Evolutionary conservation across 108 stramenopile genomes (phyloP), one percentile per base, ranked within the genome.

Genomic region (Cyclostephanos invisitatus): DNA sequence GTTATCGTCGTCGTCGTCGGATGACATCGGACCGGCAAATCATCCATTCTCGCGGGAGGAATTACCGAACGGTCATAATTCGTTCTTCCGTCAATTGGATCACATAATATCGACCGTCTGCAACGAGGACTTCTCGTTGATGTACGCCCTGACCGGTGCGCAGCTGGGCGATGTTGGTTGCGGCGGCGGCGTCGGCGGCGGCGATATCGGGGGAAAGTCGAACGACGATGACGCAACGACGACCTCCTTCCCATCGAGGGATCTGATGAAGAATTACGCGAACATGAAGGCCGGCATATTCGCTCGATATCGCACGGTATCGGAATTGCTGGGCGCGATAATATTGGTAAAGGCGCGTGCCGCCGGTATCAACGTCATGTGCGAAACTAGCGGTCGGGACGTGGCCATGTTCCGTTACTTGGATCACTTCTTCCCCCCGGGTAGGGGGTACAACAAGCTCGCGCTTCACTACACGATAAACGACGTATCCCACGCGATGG

Each of bases 21-120:
- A n/a, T n/a, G n/a, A n/a, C n/a, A n/a, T n/a, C n/a, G n/a, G n/a
- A n/a, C n/a, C n/a, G n/a, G n/a, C n/a, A n/a, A n/a, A n/a, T n/a
- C n/a, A n/a, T n/a, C n/a, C n/a, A n/a, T n/a, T 62, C 25, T 27
- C 57, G 0, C 22, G 56, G 36, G 62, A 60, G 22, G n/a, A 22
- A 12, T 49, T 90, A 8, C 92, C 92, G 4, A 66, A 46, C 32
- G 89, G 89, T 22, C 42, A 61, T 9, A 94, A 88, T 53, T 78
- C 84, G 7, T 96, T 96, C 63, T 96, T 93, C 70, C 91, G 95
- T 20, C 95, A 96, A 70, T 76, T 96, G 21, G 95, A 96, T 73
- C 89, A 93, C 68, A 92, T 96, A 85, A 92, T 96, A 66, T 73
- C 86, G 24, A 92, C 88, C 9, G 42, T 88, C 28, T 86, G 83